Evolutionary conservation across 2,329 filamentous ascomycete genomes (phyloP).

Genomic region (Aspergillus neoniger): DNA sequence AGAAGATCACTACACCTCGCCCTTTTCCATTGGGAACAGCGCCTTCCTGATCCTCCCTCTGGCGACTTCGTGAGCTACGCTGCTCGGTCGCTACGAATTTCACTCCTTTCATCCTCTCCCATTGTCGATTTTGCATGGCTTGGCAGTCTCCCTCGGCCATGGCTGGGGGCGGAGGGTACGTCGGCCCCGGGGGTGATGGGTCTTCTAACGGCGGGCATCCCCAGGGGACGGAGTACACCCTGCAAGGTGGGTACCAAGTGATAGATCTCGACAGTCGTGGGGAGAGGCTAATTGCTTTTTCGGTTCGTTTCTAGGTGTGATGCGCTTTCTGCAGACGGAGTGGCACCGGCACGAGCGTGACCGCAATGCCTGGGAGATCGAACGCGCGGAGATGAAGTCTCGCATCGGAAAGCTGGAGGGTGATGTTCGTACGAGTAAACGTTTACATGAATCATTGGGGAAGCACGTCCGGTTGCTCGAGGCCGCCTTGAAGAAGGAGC

Average conservation of each 20-base stretch:
- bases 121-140: constrained; percentile 55
- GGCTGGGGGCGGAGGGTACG: constrained; percentile 57
- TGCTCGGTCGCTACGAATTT: constrained; percentile 4
- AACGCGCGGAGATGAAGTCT: constrained; percentile 98
- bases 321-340: constrained; percentile 98
- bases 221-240: constrained; percentile 69
- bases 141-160: constrained; percentile 70
- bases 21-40: background rate
- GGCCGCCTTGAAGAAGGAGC: constrained; percentile 80
- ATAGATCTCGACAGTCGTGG: background rate
- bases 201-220: constrained; percentile 51
- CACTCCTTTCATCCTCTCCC: constrained; percentile 1
- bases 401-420: constrained; percentile 94
- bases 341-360: constrained; percentile 99
- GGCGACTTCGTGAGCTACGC: constrained; percentile 6
- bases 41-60: constrained; percentile 4
- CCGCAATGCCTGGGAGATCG: constrained; percentile 97
- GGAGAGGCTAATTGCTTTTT: constrained; percentile 23
- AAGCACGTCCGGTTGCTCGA: constrained; percentile 91
- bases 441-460: constrained; percentile 82
- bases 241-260: constrained; percentile 60
- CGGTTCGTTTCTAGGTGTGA: constrained; percentile 67
- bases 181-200: constrained; percentile 48
- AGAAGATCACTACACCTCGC: constrained; percentile 6
- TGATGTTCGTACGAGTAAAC: constrained; percentile 80